phyloP scores from a whole-genome alignment of 1,284 basidiomycete genomes.

The Coriolopsis trogii region DNA sequence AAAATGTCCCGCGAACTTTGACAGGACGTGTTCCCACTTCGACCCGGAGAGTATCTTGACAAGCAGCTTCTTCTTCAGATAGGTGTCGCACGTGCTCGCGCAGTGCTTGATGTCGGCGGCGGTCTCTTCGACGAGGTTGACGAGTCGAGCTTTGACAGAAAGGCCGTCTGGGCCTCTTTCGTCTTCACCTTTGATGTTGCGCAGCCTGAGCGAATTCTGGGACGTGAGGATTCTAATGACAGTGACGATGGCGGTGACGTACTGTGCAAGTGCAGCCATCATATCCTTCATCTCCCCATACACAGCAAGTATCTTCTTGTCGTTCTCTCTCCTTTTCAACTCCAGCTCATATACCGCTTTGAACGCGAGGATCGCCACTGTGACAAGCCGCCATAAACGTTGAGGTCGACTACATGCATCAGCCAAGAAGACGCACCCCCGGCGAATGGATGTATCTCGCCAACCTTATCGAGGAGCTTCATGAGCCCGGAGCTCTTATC shows the following conservation, averaged over 20 bases:
- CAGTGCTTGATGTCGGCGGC: constrained; percentile 36
- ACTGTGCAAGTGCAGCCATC: constrained; percentile 29
- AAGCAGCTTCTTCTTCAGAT: constrained; percentile 33
- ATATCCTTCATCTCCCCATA: constrained; percentile 24
- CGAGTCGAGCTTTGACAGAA: constrained; percentile 28
- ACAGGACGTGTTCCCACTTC: constrained; percentile 40
- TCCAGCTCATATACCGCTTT: constrained; percentile 44
- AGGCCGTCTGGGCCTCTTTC: constrained; percentile 24
- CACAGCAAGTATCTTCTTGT: constrained; percentile 39
- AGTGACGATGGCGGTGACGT: constrained; percentile 23
- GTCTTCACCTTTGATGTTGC: constrained; percentile 11
- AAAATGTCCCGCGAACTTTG: constrained; percentile 37
- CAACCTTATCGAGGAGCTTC: constrained; percentile 29
- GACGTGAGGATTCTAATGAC: background rate
- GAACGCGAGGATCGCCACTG: constrained; percentile 49
- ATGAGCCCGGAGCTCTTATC: constrained; percentile 19
- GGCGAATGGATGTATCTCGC: constrained; percentile 30
- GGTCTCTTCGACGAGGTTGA: constrained; percentile 23
- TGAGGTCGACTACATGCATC: too few species aligned
- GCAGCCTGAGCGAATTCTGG: background rate
- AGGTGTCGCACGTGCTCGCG: constrained; percentile 37
- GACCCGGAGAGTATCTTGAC: constrained; percentile 42
- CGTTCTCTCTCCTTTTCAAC: constrained; percentile 34
- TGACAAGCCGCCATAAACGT: too few species aligned
- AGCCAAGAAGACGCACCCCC: constrained; percentile 16